phyloP scores from a whole-genome alignment of 495 filamentous ascomycete genomes.

The Aspergillus sclerotioniger region DNA sequence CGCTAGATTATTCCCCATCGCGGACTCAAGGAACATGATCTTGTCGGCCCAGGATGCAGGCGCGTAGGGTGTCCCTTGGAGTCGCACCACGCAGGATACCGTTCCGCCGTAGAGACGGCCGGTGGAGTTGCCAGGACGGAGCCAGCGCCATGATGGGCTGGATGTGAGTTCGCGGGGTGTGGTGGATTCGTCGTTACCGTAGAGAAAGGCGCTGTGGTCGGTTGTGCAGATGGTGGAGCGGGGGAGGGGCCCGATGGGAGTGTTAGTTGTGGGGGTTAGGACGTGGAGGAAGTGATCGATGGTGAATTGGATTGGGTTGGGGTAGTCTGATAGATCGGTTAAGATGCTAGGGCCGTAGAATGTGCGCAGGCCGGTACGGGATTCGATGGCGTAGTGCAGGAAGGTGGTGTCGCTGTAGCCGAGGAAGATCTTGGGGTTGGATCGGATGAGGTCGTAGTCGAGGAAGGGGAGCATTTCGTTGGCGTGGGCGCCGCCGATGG shows the following conservation, averaged over 20 bases:
- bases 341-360: constrained; percentile 2
- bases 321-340: background rate
- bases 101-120: background rate
- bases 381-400: constrained; percentile 3
- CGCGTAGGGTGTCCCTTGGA: background rate
- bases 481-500: background rate
- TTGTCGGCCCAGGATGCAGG: background rate
- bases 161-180: background rate
- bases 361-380: constrained; percentile 2
- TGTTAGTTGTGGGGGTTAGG: background rate
- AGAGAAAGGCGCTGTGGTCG: background rate
- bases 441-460: constrained; percentile 1
- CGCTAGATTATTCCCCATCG: background rate
- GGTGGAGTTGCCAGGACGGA: background rate
- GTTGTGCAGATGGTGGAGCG: background rate
- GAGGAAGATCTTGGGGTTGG: constrained; percentile 3
- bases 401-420: constrained; percentile 8
- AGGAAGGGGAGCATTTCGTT: background rate
- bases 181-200: background rate
- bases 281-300: constrained; percentile 2
- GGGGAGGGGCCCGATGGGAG: background rate
- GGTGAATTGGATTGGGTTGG: background rate
- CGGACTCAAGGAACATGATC: background rate
- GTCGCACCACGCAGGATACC: background rate
- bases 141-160: background rate